A percentile compares a stretch with the other conserved stretches of the same genome.
These are phyloP conservation scores for Chloris gayana DNA, from an alignment of 176 grass and related monocot genomes.

Conservation along the genomic window DNA sequence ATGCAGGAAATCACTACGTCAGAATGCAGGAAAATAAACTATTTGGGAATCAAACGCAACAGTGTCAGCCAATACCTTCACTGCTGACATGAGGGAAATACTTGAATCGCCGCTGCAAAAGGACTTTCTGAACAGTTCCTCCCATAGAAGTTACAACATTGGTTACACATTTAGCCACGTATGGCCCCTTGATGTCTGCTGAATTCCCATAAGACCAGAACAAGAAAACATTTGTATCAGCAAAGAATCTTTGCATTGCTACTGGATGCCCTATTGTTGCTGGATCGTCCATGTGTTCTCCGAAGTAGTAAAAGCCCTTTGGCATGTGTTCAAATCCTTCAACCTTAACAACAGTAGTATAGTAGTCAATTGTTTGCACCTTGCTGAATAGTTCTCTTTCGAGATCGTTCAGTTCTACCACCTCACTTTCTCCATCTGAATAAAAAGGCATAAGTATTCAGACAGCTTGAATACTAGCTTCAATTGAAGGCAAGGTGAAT, in stretches of 20 bases:
- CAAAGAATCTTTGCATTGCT: constrained; percentile 80
- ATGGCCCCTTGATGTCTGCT: constrained; percentile 51
- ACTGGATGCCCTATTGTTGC: constrained; percentile 64
- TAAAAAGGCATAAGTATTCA: constrained; percentile 27
- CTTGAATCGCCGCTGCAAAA: constrained; percentile 72
- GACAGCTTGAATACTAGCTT: constrained; percentile 20
- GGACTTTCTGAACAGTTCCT: constrained; percentile 57
- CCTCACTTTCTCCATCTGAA: constrained; percentile 62
- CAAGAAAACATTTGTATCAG: constrained; percentile 65
- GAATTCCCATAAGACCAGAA: constrained; percentile 88
- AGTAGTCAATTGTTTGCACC: constrained; percentile 68
- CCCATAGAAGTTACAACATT: constrained; percentile 58
- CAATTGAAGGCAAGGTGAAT: constrained; percentile 13
- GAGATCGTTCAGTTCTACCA: constrained; percentile 67
- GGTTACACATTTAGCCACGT: constrained; percentile 58
- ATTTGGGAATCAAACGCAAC: constrained; percentile 10
- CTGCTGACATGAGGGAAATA: constrained; percentile 76
- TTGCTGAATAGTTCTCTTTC: constrained; percentile 74
- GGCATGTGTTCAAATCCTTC: constrained; percentile 70
- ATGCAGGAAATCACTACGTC: constrained; percentile 35
- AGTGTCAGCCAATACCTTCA: constrained; percentile 48
- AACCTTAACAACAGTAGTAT: constrained; percentile 67
- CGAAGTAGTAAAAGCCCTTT: constrained; percentile 78
- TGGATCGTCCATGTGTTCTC: constrained; percentile 76
- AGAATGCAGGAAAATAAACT: constrained; percentile 35